These are phyloP conservation scores for Ambrosia hybrid DNA, from an alignment of 140 eudicot species.

Conservation along the genomic window DNA sequence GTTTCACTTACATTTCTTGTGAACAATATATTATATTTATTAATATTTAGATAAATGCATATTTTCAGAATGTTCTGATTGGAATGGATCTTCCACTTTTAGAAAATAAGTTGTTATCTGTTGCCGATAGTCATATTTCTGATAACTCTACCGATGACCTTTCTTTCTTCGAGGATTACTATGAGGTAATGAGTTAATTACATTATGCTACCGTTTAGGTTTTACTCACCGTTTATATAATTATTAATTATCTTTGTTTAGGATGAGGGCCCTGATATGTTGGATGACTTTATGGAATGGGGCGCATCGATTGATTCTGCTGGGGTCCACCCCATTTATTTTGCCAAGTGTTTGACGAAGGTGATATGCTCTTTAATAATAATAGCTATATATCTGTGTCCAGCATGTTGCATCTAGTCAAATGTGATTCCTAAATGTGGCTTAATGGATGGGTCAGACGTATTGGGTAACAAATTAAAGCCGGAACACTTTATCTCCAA, in stretches of 20 bases:
- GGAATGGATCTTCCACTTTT: constrained; percentile 60
- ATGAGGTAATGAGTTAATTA: constrained; percentile 42
- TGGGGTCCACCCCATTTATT: constrained; percentile 69
- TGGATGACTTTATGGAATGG: constrained; percentile 45
- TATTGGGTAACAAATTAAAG: neutral
- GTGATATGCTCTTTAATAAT: constrained; percentile 40
- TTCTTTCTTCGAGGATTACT: constrained; percentile 41
- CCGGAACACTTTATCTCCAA: neutral
- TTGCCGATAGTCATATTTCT: constrained; percentile 34
- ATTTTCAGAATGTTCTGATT: constrained; percentile 59
- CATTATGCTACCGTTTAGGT: constrained; percentile 14
- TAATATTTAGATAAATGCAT: constrained; percentile 7
- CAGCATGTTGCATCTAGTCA: neutral
- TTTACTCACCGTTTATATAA: neutral
- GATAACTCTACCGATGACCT: constrained; percentile 42
- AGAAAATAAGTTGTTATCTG: constrained; percentile 46
- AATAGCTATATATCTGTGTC: constrained; percentile 14
- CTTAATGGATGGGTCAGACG: neutral
- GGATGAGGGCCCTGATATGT: constrained; percentile 49
- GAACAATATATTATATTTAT: neutral
- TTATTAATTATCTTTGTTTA: constrained; percentile 23
- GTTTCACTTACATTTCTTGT: constrained; percentile 7
- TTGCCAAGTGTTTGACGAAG: constrained; percentile 82
- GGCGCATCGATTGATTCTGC: constrained; percentile 44
- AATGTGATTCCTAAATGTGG: neutral